phyloP scores from a whole-genome alignment of 441 rosid genomes.

The Macaranga tanarius region DNA sequence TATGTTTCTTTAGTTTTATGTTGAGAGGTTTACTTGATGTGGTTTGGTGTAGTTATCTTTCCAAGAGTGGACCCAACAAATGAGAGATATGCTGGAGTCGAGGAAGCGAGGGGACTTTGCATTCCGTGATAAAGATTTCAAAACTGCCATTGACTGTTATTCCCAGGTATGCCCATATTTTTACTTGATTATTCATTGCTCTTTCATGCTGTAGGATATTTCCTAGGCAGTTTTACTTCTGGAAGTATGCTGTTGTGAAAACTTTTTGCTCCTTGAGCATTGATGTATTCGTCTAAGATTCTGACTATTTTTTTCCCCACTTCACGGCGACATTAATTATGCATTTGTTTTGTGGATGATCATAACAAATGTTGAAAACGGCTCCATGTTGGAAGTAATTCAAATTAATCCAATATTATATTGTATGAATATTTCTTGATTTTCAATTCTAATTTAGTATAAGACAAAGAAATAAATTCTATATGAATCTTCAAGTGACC shows the following conservation, averaged over 20 bases:
- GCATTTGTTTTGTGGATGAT: background rate
- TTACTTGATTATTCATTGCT: background rate
- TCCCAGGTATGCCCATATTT: constrained; percentile 59
- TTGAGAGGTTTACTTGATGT: constrained; percentile 16
- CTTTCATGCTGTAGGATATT: background rate
- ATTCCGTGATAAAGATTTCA: constrained; percentile 79
- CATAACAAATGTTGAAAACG: background rate
- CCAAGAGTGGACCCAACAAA: constrained; percentile 97
- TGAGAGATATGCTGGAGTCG: constrained; percentile 88
- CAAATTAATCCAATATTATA: too few species aligned
- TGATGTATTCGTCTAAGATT: background rate
- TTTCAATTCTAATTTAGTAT: too few species aligned
- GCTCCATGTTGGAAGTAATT: too few species aligned
- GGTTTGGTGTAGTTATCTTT: constrained; percentile 60
- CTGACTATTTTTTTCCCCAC: background rate
- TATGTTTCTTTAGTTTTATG: constrained; percentile 5
- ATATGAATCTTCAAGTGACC: too few species aligned
- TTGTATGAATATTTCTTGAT: too few species aligned
- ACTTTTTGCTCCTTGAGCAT: background rate
- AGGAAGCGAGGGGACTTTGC: constrained; percentile 82
- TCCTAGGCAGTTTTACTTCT: background rate
- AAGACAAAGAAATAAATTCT: too few species aligned
- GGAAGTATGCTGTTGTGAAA: background rate
- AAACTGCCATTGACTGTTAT: constrained; percentile 56
- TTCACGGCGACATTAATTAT: background rate